phyloP scores from a whole-genome alignment of 2,329 filamentous ascomycete species.

The Tolypocladium ophioglossoides region DNA sequence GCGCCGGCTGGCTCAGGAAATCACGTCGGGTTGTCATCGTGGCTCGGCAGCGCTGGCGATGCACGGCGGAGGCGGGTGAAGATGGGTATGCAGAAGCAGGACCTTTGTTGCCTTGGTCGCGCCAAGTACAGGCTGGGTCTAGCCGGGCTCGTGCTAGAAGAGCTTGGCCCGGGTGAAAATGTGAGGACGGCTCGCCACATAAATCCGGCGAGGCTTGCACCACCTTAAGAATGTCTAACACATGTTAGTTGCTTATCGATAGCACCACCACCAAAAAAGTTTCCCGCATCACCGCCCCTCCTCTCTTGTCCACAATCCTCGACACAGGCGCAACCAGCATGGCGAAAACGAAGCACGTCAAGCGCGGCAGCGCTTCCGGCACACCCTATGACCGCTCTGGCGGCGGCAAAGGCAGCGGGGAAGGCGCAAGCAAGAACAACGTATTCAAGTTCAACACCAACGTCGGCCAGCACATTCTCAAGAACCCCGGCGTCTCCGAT shows the following conservation, averaged over 20 bases:
- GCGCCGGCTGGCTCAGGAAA: slow-evolving; percentile 78
- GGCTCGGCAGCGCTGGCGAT: slow-evolving; percentile 4
- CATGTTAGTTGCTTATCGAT: slow-evolving; percentile 11
- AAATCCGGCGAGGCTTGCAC: not conserved
- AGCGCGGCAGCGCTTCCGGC: slow-evolving; percentile 37
- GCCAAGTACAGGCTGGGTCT: not conserved
- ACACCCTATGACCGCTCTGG: slow-evolving; percentile 31
- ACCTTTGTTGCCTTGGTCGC: not conserved
- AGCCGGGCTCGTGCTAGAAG: slow-evolving; percentile 1
- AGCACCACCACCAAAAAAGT: slow-evolving; percentile 6
- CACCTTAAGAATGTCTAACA: not conserved
- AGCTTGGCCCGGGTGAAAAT: not conserved
- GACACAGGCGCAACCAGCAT: slow-evolving; percentile 21
- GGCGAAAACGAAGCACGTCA: slow-evolving; percentile 42
- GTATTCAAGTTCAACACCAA: slow-evolving; percentile 97
- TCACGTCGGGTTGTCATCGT: slow-evolving; percentile 59
- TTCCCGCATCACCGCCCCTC: slow-evolving; percentile 7
- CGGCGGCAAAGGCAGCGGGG: slow-evolving; percentile 7
- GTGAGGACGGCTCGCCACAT: fast-evolving
- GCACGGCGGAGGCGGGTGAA: not conserved
- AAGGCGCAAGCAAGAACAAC: slow-evolving; percentile 48
- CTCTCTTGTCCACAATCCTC: slow-evolving; percentile 1
- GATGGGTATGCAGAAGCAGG: not conserved
- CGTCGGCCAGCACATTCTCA: slow-evolving; percentile 81
- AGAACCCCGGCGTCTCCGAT: slow-evolving; percentile 77